A percentile compares a stretch with the other conserved stretches of the same genome.
Conservation (phyloP, 768 basidiomycete species). For the Boletus subcaerulescens region DNA sequence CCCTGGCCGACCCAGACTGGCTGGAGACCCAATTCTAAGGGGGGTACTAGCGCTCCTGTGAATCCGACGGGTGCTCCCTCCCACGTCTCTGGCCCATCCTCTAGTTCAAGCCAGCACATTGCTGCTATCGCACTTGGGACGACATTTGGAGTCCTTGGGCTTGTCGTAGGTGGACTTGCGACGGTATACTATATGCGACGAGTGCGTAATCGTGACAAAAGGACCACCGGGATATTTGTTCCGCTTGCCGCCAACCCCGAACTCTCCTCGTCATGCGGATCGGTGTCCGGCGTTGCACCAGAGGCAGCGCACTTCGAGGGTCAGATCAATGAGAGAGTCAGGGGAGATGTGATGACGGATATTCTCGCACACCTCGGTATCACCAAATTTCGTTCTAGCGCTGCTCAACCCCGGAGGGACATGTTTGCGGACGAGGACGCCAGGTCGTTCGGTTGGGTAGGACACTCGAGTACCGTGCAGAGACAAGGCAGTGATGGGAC, state of each 20-base stretch:
- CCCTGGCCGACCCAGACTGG: conserved; percentile 35
- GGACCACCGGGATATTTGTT: conserved; percentile 11
- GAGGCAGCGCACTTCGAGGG: background rate
- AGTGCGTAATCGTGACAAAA: conserved; percentile 9
- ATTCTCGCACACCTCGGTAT: conserved; percentile 26
- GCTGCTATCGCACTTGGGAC: conserved; percentile 61
- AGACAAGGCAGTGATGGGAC: conserved; percentile 43
- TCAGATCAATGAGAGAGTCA: conserved; percentile 1
- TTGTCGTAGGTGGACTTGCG: conserved; percentile 42
- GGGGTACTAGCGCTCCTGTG: conserved; percentile 5
- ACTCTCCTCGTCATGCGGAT: conserved; percentile 5
- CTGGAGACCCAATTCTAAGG: conserved; percentile 6
- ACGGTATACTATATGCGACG: conserved; percentile 47
- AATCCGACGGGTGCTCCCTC: conserved; percentile 15
- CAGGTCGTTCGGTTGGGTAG: conserved; percentile 40
- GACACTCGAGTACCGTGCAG: conserved; percentile 16
- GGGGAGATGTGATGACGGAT: conserved; percentile 6
- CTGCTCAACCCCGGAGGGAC: conserved; percentile 46
- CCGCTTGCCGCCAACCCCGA: conserved; percentile 23
- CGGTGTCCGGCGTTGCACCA: conserved; percentile 4
- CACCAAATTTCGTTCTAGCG: conserved; percentile 6
- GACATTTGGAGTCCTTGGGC: conserved; percentile 56
- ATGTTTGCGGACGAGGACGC: conserved; percentile 80
- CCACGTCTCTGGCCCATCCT: conserved; percentile 8
- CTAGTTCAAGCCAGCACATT: conserved; percentile 23